These are phyloP conservation scores for Xylaria sp. DNA, from an alignment of 2,329 filamentous ascomycete genomes.

Conservation along the genomic window DNA sequence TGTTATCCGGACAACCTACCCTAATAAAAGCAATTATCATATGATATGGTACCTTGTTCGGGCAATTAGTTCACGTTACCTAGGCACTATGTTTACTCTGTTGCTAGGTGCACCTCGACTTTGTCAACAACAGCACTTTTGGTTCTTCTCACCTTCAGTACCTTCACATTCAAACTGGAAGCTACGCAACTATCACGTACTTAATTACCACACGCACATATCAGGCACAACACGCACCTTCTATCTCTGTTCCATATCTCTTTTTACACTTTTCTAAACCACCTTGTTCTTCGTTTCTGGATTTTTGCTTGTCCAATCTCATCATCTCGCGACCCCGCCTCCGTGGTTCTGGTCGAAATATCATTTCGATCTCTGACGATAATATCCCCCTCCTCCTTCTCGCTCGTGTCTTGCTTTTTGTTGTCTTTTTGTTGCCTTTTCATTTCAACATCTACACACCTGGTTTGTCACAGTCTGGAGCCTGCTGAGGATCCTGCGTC, in stretches of 20 bases:
- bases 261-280: neutral
- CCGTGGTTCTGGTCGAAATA: neutral
- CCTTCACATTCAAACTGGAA: neutral
- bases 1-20: constrained; percentile 27
- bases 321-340: neutral
- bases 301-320: neutral
- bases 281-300: neutral
- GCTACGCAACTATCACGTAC: neutral
- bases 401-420: too few species aligned
- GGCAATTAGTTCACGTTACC: neutral
- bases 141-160: too few species aligned
- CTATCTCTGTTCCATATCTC: too few species aligned
- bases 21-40: neutral
- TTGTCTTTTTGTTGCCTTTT: too few species aligned
- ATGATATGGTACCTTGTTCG: neutral
- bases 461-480: neutral
- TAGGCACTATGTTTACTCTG: too few species aligned
- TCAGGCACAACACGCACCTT: neutral
- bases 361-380: too few species aligned
- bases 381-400: neutral
- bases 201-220: neutral
- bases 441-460: too few species aligned
- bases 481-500: neutral
- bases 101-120: too few species aligned
- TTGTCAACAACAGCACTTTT: too few species aligned